Conservation (phyloP, 139 green algal genomes). For the Chlorella sp. region DNA sequence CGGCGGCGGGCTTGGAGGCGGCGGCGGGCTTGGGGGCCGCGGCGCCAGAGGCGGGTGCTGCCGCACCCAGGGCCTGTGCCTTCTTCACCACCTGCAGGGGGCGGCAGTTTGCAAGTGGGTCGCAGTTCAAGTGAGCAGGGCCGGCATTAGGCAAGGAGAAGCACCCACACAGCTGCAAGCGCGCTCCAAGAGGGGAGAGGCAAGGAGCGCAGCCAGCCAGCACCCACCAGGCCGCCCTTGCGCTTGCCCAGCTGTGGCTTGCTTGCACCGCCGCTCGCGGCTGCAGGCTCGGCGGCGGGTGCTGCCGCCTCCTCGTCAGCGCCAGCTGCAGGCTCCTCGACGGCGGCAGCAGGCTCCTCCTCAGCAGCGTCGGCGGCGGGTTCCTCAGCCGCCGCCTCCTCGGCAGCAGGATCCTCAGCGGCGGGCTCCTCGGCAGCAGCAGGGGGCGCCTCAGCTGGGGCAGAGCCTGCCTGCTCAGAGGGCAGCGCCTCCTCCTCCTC, state of each 20-base stretch:
- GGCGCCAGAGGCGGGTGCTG: neutral
- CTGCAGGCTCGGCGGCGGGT: neutral
- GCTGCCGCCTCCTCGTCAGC: neutral
- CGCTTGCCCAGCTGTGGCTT: neutral
- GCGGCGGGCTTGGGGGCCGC: too few relatives aligned
- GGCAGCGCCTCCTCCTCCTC: neutral
- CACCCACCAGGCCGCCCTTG: slow-evolving; percentile 6
- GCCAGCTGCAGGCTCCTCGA: neutral
- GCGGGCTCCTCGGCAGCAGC: neutral
- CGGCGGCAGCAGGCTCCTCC: neutral
- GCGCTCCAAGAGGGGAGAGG: neutral
- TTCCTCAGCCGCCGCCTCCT: neutral
- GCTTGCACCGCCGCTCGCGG: neutral
- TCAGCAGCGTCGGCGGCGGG: neutral
- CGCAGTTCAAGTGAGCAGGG: too few relatives aligned
- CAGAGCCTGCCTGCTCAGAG: neutral
- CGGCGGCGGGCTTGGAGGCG: too few relatives aligned
- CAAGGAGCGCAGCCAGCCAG: neutral
- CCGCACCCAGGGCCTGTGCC: neutral
- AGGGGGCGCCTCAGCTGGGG: neutral
- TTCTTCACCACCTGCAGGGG: neutral
- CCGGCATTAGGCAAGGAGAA: too few relatives aligned
- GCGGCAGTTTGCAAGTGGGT: neutral
- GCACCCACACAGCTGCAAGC: neutral
- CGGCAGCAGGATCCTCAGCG: neutral